A percentile compares a stretch with the other conserved stretches of the same genome.
Evolutionary conservation across 2,329 filamentous ascomycete species (phyloP).

Genomic region (Nemania diffusa): DNA sequence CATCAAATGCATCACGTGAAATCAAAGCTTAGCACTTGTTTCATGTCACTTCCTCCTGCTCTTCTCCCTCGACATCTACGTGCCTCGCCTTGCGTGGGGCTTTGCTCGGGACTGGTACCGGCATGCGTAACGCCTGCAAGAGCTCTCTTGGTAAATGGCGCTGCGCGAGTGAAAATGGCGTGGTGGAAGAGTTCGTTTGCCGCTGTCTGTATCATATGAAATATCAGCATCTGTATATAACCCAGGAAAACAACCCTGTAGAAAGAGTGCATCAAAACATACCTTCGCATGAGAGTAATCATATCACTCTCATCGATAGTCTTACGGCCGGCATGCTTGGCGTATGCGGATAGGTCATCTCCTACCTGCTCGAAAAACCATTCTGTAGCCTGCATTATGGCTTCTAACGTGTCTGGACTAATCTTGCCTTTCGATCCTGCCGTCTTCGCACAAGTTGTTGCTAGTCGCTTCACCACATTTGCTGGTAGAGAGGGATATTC

Average conservation of each 20-base stretch:
- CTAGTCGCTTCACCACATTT: slow-evolving; percentile 77
- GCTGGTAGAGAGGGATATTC: slow-evolving; percentile 80
- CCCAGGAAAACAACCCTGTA: slow-evolving; percentile 17
- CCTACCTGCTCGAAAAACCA: slow-evolving; percentile 93
- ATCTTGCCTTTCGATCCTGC: slow-evolving; percentile 76
- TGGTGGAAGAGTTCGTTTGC: slow-evolving; percentile 75
- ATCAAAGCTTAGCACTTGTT: slow-evolving; percentile 8
- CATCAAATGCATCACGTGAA: slow-evolving; percentile 16
- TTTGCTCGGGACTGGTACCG: slow-evolving; percentile 63
- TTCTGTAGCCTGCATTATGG: slow-evolving; percentile 82
- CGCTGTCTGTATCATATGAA: slow-evolving; percentile 71
- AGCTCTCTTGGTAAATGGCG: slow-evolving; percentile 84
- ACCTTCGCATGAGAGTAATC: slow-evolving; percentile 85
- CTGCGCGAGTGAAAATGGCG: slow-evolving; percentile 86
- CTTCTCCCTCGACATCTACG: slow-evolving; percentile 56
- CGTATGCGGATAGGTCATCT: slow-evolving; percentile 82
- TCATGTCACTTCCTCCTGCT: slow-evolving; percentile 52
- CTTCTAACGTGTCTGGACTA: slow-evolving; percentile 76
- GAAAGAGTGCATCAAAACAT: slow-evolving; percentile 51
- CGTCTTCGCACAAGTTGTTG: slow-evolving; percentile 75
- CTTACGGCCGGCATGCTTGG: slow-evolving; percentile 82
- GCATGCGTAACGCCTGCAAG: slow-evolving; percentile 82
- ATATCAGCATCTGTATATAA: slow-evolving; percentile 37
- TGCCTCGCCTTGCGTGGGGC: slow-evolving; percentile 53
- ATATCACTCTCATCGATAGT: slow-evolving; percentile 89